phyloP scores from a whole-genome alignment of 2,329 filamentous ascomycete species.

The Xylaria sp. region DNA sequence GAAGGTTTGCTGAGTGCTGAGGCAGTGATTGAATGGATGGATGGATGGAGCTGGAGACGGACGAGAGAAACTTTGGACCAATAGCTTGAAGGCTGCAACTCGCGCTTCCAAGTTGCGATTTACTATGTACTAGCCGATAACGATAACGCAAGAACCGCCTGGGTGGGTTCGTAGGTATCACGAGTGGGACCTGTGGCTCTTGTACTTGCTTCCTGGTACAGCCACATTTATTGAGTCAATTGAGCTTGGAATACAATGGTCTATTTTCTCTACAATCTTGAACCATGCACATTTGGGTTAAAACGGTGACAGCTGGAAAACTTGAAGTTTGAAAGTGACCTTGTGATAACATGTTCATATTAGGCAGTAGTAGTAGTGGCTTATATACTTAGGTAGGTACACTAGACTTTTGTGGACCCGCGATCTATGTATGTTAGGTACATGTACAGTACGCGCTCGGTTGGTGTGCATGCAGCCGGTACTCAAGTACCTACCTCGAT shows the following conservation, averaged over 20 bases:
- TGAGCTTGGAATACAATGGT: neutral
- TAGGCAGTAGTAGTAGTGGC: neutral
- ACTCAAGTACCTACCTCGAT: neutral
- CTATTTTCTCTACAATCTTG: neutral
- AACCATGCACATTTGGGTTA: too few species aligned
- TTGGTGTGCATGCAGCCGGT: neutral
- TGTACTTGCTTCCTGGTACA: neutral
- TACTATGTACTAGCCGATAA: slow-evolving; percentile 17
- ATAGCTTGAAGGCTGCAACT: slow-evolving; percentile 37
- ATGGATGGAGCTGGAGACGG: slow-evolving; percentile 25
- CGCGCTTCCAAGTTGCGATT: slow-evolving; percentile 10
- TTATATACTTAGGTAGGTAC: neutral
- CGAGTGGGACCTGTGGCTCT: neutral
- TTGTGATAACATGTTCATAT: too few species aligned
- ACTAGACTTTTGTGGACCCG: neutral
- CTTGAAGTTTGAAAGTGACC: too few species aligned
- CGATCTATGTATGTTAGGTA: neutral
- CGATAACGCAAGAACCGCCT: slow-evolving; percentile 10
- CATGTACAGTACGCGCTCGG: neutral
- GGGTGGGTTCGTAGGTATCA: neutral
- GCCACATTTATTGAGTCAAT: neutral
- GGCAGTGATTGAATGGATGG: slow-evolving; percentile 19
- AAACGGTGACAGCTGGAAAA: too few species aligned
- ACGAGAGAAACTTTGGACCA: slow-evolving; percentile 38
- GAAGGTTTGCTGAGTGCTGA: slow-evolving; percentile 37